phyloP scores from a whole-genome alignment of 2,329 filamentous ascomycete species.

The Ascochyta viciae-villosae region DNA sequence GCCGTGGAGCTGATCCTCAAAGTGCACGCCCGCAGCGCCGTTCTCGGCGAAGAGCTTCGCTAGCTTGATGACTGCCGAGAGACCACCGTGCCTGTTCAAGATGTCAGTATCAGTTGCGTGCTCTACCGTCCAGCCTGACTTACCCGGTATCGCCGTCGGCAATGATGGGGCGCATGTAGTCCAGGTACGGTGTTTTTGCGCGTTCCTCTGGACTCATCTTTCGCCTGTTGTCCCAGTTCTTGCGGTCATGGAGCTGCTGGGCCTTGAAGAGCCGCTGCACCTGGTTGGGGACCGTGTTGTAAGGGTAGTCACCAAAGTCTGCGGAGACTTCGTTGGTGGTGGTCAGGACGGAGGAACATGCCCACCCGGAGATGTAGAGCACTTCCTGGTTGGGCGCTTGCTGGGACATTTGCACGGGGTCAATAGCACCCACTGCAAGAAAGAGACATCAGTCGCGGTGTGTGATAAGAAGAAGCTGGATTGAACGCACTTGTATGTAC shows the following conservation, averaged over 20 bases:
- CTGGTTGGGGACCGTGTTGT: slow-evolving; percentile 98
- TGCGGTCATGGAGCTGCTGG: slow-evolving; percentile 94
- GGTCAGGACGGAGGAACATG: slow-evolving; percentile 91
- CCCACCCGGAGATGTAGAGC: slow-evolving; percentile 96
- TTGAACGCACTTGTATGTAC: slow-evolving; percentile 82
- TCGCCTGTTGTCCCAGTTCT: slow-evolving; percentile 86
- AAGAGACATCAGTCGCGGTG: slow-evolving; percentile 37
- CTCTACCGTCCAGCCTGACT: not conserved
- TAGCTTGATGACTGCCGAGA: slow-evolving; percentile 92
- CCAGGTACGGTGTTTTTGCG: slow-evolving; percentile 78
- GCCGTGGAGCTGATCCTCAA: slow-evolving; percentile 96
- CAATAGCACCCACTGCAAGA: slow-evolving; percentile 85
- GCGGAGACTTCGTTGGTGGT: slow-evolving; percentile 96
- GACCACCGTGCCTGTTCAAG: slow-evolving; percentile 77
- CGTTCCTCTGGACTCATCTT: slow-evolving; percentile 78
- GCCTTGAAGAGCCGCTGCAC: slow-evolving; percentile 96
- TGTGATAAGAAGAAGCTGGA: slow-evolving; percentile 28
- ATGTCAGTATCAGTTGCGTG: slow-evolving; percentile 16
- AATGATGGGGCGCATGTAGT: slow-evolving; percentile 93
- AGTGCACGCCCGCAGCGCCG: slow-evolving; percentile 93
- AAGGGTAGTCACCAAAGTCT: slow-evolving; percentile 98
- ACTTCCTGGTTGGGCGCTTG: slow-evolving; percentile 96
- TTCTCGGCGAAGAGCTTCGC: slow-evolving; percentile 98
- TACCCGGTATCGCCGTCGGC: slow-evolving; percentile 92
- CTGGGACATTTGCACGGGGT: slow-evolving; percentile 99